These are phyloP conservation scores for Nothopassalora personata DNA, from an alignment of 2,329 filamentous ascomycete species.

Conservation along the genomic window DNA sequence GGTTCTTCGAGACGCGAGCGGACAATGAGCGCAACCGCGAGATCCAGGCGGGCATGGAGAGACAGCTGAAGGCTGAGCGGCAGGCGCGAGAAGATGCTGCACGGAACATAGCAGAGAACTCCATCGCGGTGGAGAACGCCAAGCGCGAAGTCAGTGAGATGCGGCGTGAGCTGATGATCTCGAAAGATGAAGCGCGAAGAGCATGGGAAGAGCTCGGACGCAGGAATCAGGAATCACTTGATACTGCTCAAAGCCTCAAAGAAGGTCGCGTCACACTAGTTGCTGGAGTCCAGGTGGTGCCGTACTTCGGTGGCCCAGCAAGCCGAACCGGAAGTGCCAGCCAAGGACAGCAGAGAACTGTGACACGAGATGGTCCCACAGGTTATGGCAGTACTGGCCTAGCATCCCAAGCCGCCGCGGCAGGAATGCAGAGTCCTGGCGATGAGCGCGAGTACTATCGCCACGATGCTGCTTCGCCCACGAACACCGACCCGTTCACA, in stretches of 20 bases:
- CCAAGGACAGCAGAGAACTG: conserved; percentile 32
- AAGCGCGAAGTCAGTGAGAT: conserved; percentile 64
- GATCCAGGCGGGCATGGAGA: conserved; percentile 72
- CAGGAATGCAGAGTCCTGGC: conserved; percentile 25
- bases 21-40: conserved; percentile 85
- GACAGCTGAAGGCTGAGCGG: conserved; percentile 68
- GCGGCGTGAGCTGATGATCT: conserved; percentile 87
- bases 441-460: conserved; percentile 44
- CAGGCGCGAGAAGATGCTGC: conserved; percentile 63
- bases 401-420: conserved; percentile 17
- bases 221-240: conserved; percentile 86
- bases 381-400: conserved; percentile 26
- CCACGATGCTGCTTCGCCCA: conserved; percentile 51
- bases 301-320: conserved; percentile 38
- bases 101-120: conserved; percentile 25
- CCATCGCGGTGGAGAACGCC: conserved; percentile 24
- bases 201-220: conserved; percentile 97
- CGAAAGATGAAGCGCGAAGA: conserved; percentile 88
- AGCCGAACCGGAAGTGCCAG: conserved; percentile 39
- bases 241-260: conserved; percentile 77
- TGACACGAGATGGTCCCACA: conserved; percentile 33
- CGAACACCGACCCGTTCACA: conserved; percentile 59
- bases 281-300: conserved; percentile 90
- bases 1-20: conserved; percentile 92
- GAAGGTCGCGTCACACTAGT: conserved; percentile 84